These are phyloP conservation scores for Asterophora lycoperdoides DNA, from an alignment of 768 basidiomycete species.

Conservation along the genomic window DNA sequence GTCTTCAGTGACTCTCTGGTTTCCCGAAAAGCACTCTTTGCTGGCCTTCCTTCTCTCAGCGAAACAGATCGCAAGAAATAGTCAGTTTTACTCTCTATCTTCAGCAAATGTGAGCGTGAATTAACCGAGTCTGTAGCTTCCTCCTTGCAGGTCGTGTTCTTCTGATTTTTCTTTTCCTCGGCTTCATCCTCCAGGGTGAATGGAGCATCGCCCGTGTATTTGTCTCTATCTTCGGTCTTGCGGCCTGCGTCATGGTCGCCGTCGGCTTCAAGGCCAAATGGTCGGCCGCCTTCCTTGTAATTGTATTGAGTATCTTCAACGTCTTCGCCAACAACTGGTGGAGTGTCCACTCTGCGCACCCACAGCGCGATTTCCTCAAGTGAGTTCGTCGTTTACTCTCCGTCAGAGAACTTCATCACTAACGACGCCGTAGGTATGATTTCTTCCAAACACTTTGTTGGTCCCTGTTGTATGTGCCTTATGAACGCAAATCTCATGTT, in stretches of 20 bases:
- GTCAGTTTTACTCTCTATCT: constrained; percentile 39
- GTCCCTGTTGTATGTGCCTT: constrained; percentile 18
- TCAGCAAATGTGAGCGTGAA: background rate
- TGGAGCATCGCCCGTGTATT: constrained; percentile 86
- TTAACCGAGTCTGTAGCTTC: constrained; percentile 56
- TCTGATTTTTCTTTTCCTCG: constrained; percentile 98
- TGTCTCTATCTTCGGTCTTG: constrained; percentile 86
- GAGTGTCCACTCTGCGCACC: constrained; percentile 87
- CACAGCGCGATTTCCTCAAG: constrained; percentile 98
- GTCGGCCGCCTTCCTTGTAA: constrained; percentile 93
- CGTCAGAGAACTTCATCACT: constrained; percentile 10
- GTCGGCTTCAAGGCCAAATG: constrained; percentile 99
- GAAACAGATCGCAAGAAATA: constrained; percentile 99
- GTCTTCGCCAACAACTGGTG: constrained; percentile 99
- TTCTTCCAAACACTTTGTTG: constrained; percentile 95
- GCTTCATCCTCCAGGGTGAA: constrained; percentile 90
- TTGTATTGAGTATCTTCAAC: constrained; percentile 91
- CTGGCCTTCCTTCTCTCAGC: constrained; percentile 83
- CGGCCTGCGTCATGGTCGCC: constrained; percentile 93
- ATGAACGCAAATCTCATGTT: constrained; percentile 5
- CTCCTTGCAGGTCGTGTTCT: constrained; percentile 95
- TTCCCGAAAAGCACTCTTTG: constrained; percentile 82
- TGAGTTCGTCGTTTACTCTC: constrained; percentile 34
- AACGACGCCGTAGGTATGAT: constrained; percentile 67
- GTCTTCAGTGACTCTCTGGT: constrained; percentile 96